A percentile compares a stretch with the other conserved stretches of the same genome.
Evolutionary conservation across 2,329 filamentous ascomycete genomes (phyloP).

Genomic region (Hypoxylon sp.): DNA sequence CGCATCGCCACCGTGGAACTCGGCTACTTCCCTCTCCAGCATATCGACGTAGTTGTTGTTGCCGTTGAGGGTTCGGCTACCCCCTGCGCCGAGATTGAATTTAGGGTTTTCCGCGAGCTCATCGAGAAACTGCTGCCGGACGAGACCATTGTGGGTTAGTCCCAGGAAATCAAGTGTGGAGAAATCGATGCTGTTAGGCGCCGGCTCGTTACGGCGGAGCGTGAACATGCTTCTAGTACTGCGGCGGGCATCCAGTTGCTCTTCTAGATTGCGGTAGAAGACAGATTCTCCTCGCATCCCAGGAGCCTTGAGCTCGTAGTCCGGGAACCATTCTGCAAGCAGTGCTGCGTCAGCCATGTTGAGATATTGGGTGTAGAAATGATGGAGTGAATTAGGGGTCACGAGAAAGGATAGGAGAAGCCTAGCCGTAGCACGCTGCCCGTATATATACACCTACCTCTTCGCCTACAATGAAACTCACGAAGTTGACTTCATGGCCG

Average conservation of each 20-base stretch:
- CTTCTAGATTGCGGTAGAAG: conserved; percentile 46
- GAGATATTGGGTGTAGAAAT: background rate
- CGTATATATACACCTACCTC: no score
- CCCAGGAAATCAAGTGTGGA: conserved; percentile 73
- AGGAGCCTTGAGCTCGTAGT: conserved; percentile 14
- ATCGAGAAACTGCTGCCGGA: conserved; percentile 55
- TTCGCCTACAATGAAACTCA: no score
- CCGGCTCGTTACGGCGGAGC: background rate
- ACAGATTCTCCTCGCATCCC: conserved; percentile 23
- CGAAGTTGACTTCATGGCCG: no score
- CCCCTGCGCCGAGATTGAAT: conserved; percentile 58
- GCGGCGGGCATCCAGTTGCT: conserved; percentile 43
- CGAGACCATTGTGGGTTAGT: conserved; percentile 55
- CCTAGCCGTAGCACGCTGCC: no score
- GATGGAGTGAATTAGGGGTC: background rate
- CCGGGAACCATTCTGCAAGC: conserved; percentile 19
- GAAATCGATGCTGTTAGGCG: conserved; percentile 59
- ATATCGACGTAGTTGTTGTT: conserved; percentile 67
- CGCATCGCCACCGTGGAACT: conserved; percentile 64
- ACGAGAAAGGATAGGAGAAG: no score
- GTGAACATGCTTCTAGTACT: conserved; percentile 16
- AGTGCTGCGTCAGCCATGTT: conserved; percentile 14
- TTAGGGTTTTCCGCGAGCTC: conserved; percentile 49
- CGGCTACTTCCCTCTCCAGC: conserved; percentile 63
- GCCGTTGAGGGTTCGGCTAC: conserved; percentile 71